These are phyloP conservation scores for Dimargaris cristalligena DNA, from an alignment of 192 early-diverging fungal genomes.

Conservation along the genomic window DNA sequence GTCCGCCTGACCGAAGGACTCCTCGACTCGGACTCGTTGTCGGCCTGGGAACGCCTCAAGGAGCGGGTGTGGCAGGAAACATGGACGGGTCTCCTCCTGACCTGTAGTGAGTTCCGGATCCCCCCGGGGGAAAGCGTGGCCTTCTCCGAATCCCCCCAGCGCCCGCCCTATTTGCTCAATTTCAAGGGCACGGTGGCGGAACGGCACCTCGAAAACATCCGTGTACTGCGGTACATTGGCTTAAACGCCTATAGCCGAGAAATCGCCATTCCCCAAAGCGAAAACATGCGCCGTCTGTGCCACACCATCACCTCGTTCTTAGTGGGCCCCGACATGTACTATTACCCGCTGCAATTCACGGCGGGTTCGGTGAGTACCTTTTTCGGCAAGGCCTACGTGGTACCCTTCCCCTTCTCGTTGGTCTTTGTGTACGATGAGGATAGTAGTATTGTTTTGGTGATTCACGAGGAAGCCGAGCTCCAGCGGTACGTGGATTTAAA, in stretches of 20 bases:
- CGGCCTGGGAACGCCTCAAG: constrained; percentile 25
- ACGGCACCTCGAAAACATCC: constrained; percentile 46
- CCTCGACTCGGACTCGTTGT: constrained; percentile 21
- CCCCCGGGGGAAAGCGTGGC: constrained; percentile 29
- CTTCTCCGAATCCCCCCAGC: constrained; percentile 30
- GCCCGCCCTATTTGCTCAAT: constrained; percentile 49
- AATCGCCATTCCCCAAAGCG: background rate
- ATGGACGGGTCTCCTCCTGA: constrained; percentile 42
- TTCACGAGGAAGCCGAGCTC: constrained; percentile 34
- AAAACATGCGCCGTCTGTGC: constrained; percentile 12
- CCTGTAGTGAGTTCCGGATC: constrained; percentile 37
- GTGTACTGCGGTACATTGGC: constrained; percentile 37
- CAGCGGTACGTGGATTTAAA: constrained; percentile 36
- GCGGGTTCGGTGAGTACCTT: constrained; percentile 29
- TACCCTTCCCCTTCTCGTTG: constrained; percentile 50
- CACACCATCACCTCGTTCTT: constrained; percentile 30
- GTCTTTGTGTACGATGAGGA: constrained; percentile 49
- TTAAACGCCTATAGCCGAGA: constrained; percentile 24
- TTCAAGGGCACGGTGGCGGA: constrained; percentile 45
- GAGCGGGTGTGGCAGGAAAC: constrained; percentile 51
- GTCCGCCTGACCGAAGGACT: constrained; percentile 32
- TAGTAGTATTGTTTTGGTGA: constrained; percentile 25
- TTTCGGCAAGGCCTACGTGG: constrained; percentile 40
- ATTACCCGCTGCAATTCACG: constrained; percentile 29
- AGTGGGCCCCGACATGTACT: constrained; percentile 51